Base-by-base conservation (phyloP, 169 alveolate genomes). In the Plasmodium sp. region DNA sequence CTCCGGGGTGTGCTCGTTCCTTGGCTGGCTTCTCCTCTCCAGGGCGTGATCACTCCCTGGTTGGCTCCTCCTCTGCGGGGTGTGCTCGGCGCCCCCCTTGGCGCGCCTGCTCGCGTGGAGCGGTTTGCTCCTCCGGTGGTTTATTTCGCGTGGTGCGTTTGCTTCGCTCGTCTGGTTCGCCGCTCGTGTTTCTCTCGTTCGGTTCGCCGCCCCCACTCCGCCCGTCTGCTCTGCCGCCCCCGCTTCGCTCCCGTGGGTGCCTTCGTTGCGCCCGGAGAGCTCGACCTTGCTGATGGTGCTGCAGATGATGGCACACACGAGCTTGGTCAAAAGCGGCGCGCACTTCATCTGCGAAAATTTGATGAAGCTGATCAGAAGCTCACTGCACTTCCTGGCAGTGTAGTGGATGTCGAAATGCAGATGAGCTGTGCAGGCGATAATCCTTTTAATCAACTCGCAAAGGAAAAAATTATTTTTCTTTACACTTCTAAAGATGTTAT, bases 351-450 rank as follows among this genome's bases (percentile, higher is more conserved):
- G 10, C 3, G 94, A 56, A 51, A 90, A 90, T 62, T 90, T 90
- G 6, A 90, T 16, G 67, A n/a, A 90, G 9, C 51, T 67, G 33
- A 90, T 90, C 74, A 90, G 67, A 79, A 90, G 74, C 56, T 90
- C 94, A 39, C 82, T 90, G 43, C 94, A 90, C 72, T 90, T 90
- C 51, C 83, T 58, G 10, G 94, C 94, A 31, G 94, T 90, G 36
- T 90, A 90, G 45, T 90, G 94, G 48, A 90, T 90, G 80, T 90
- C 94, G 67, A 90, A 90, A 58, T 62, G 71, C 34, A 62, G 79
- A 80, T 90, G 91, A 10, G 94, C 62, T 5, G 94, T 90, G 36
- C 73, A 90, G 22, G 43, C 67, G 51, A 90, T 90, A 16, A 90
- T 80, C 80, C 82, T 79, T 36, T 90, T 79, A 81, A 90, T 41